These are phyloP conservation scores for Phytophthora crassamura DNA, from an alignment of 352 stramenopile species.

Conservation along the genomic window DNA sequence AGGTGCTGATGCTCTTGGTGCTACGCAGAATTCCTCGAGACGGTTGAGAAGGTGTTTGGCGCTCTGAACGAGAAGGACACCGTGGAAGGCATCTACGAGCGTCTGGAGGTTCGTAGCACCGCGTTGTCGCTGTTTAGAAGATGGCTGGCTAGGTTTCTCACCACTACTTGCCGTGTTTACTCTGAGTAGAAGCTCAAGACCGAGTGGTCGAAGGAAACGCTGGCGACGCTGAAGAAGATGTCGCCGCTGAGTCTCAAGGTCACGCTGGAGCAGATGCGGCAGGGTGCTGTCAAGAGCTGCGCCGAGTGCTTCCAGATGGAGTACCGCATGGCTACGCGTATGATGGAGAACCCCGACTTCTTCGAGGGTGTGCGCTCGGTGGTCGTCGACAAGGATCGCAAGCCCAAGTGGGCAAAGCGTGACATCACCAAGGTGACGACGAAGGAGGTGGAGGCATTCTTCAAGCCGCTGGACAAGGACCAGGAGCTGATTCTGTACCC, in stretches of 20 bases:
- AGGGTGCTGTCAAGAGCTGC: slow-evolving; percentile 84
- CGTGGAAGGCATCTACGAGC: slow-evolving; percentile 75
- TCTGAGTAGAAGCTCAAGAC: slow-evolving; percentile 57
- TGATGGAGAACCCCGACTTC: slow-evolving; percentile 94
- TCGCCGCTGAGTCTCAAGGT: slow-evolving; percentile 95
- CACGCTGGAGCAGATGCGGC: slow-evolving; percentile 93
- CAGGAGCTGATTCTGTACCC: slow-evolving; percentile 82
- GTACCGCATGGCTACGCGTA: slow-evolving; percentile 85
- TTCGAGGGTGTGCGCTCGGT: slow-evolving; percentile 96
- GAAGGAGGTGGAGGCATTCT: slow-evolving; percentile 84
- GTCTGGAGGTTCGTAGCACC: slow-evolving; percentile 54
- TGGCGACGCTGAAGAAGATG: slow-evolving; percentile 88
- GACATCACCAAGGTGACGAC: slow-evolving; percentile 64
- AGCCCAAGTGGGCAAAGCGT: slow-evolving; percentile 90
- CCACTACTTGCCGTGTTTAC: slow-evolving; percentile 13
- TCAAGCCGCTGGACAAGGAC: slow-evolving; percentile 76
- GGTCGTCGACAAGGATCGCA: slow-evolving; percentile 96
- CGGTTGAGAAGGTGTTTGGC: slow-evolving; percentile 81
- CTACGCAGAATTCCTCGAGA: slow-evolving; percentile 65
- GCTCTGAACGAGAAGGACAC: slow-evolving; percentile 77
- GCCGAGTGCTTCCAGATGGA: slow-evolving; percentile 96
- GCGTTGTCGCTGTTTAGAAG: background rate
- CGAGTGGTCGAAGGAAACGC: slow-evolving; percentile 80
- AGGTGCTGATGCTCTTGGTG: slow-evolving; percentile 7
- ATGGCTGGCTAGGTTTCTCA: slow-evolving; percentile 4